Base-by-base conservation (phyloP, 441 rosid species). In the Lepidium campestre region DNA sequence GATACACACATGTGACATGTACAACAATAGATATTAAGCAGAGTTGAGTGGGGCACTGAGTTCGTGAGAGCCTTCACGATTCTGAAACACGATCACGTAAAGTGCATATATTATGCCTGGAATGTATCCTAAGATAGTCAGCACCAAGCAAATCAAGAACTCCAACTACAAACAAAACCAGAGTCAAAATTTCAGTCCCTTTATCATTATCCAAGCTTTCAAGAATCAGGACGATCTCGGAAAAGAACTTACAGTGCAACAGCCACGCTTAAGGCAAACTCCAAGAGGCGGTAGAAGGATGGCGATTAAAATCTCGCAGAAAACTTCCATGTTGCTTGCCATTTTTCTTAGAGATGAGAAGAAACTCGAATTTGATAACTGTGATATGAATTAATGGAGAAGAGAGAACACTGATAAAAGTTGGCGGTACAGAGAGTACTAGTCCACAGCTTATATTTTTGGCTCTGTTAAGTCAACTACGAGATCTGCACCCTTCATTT, bases 251-350 rank as follows among this genome's bases (percentile, higher is more conserved):
- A 87, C 92, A 34, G 73, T 83, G 89, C 97, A 89, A 54, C 92
- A 89, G 44, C 96, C 96, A 57, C 80, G 85, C 68, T 86, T 71
- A 60, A 89, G 74, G 77, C 92, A 85, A 70, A 91, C 92, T 25
- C 97, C 96, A 63, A 91, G 66, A 41, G 97, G 97, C 1, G 97
- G 97, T 36, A 91, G 88, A 70, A 91, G 37, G 61, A 91, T 71
- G 10, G 97, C 96, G 70, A 91, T 85, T 11, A 91, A 60, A 74
- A 91, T 75, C 69, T 91, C 96, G 75, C 97, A 89, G 72, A 67
- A 72, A 59, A 87, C 83, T 70, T 79, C 97, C 7, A 82, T 77
- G 25, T 78, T 50, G 48, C 65, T 76, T 11, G 92, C 84, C 96
- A 87, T 89, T 63, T 63, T 61, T 12, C n/a, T 17, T 11, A 47